A percentile compares a stretch with the other conserved stretches of the same genome.
These are phyloP conservation scores for Phytophthora lateralis DNA, from an alignment of 352 stramenopile genomes.

Conservation along the genomic window DNA sequence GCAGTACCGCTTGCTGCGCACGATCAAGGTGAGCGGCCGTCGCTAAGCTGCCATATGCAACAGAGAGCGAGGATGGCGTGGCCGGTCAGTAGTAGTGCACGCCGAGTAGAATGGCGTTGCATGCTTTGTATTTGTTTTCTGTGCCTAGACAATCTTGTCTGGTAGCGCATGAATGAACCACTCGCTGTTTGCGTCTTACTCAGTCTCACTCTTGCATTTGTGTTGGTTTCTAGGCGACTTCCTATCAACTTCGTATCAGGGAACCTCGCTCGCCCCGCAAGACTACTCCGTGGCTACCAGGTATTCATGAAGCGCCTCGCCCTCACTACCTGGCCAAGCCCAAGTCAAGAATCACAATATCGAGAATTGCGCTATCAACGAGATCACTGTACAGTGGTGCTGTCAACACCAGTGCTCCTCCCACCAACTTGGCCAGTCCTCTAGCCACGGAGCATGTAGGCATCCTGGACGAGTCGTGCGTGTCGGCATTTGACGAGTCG, in stretches of 20 bases:
- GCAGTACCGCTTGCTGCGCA: constrained; percentile 56
- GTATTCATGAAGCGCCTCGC: neutral
- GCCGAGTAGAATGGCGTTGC: constrained; percentile 26
- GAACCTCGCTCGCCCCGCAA: neutral
- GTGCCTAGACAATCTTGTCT: neutral
- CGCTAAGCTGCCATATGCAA: neutral
- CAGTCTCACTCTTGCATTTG: neutral
- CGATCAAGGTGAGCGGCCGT: constrained; percentile 45
- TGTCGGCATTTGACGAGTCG: constrained; percentile 48
- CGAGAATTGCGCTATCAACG: neutral
- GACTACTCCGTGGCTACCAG: neutral
- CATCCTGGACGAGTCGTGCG: constrained; percentile 28
- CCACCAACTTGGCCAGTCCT: constrained; percentile 26
- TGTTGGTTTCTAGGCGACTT: constrained; percentile 1
- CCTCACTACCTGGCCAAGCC: neutral
- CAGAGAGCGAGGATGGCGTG: neutral
- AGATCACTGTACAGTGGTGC: neutral
- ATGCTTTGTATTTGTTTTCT: constrained; percentile 14
- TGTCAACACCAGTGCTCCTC: neutral
- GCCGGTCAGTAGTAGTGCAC: constrained; percentile 10
- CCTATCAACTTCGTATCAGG: neutral
- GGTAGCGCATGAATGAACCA: constrained; percentile 1
- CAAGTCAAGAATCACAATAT: neutral
- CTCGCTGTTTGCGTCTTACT: constrained; percentile 7
- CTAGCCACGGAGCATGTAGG: constrained; percentile 22